These are phyloP conservation scores for Gossypium davidsonii DNA, from an alignment of 441 rosid species.

Conservation along the genomic window DNA sequence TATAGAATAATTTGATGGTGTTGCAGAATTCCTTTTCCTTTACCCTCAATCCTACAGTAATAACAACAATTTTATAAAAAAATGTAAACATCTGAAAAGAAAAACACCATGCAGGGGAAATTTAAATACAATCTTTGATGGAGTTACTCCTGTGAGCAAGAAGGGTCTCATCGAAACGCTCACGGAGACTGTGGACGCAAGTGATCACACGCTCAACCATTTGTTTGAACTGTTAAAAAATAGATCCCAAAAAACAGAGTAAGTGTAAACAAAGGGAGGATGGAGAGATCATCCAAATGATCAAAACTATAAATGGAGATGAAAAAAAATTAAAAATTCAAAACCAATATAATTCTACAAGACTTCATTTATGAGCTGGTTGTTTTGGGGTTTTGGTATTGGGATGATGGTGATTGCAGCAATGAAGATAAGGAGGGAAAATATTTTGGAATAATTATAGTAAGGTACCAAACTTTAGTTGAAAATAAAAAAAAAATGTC, in stretches of 20 bases:
- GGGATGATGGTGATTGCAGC: too few species aligned
- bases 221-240: slow-evolving; percentile 14
- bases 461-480: too few species aligned
- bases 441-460: too few species aligned
- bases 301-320: slow-evolving; percentile 12
- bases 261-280: not conserved
- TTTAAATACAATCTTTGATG: not conserved
- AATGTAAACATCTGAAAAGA: not conserved
- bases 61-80: not conserved
- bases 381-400: too few species aligned
- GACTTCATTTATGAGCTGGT: too few species aligned
- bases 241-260: not conserved
- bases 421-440: too few species aligned
- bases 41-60: slow-evolving; percentile 45
- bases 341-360: too few species aligned
- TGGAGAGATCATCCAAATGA: slow-evolving; percentile 1
- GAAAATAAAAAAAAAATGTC: too few species aligned
- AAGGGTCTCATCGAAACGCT: slow-evolving; percentile 81
- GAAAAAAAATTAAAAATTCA: too few species aligned
- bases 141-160: slow-evolving; percentile 55
- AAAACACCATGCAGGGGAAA: not conserved
- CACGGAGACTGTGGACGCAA: slow-evolving; percentile 84
- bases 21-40: slow-evolving; percentile 75
- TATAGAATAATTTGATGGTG: slow-evolving; percentile 58
- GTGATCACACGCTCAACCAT: slow-evolving; percentile 61